Conservation (phyloP, 2,329 filamentous ascomycete genomes). For the Phyllosticta paracitricarpa region DNA sequence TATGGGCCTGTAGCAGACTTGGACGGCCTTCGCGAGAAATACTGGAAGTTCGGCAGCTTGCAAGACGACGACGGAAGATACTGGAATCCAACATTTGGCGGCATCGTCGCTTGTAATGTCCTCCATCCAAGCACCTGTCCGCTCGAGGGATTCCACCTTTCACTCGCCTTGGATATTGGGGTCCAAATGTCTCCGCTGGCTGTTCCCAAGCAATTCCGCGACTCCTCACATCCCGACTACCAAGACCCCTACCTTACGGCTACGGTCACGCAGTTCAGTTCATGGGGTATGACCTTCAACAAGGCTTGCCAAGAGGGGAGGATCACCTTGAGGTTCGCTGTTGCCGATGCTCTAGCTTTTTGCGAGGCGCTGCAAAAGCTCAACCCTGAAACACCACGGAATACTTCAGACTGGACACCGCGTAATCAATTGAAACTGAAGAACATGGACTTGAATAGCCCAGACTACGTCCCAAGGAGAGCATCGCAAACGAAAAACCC, state of each 20-base stretch:
- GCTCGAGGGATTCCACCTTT: conserved; percentile 48
- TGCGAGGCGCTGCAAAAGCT: conserved; percentile 36
- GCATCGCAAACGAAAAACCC: not conserved
- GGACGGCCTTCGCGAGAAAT: not conserved
- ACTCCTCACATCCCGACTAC: no score
- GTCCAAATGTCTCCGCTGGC: conserved; percentile 8
- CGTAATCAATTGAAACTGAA: not conserved
- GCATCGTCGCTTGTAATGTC: conserved; percentile 15
- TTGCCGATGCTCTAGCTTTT: conserved; percentile 42
- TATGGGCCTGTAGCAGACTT: not conserved
- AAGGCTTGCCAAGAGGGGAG: conserved; percentile 9
- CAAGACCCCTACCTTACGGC: no score
- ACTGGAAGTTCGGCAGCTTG: not conserved
- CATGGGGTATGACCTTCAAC: conserved; percentile 36
- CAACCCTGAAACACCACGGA: conserved; percentile 20
- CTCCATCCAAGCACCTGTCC: conserved; percentile 45
- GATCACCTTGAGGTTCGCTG: conserved; percentile 37
- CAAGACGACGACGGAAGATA: not conserved
- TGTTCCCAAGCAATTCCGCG: not conserved
- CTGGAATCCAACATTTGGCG: not conserved
- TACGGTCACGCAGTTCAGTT: conserved; percentile 33
- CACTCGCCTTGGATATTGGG: conserved; percentile 16
- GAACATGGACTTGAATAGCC: conserved; percentile 29
- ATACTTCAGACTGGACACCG: conserved; percentile 10
- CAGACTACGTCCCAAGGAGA: conserved; percentile 29